Base-by-base conservation (phyloP, 176 grass and related monocot genomes). In the Eragrostis nindensis region DNA sequence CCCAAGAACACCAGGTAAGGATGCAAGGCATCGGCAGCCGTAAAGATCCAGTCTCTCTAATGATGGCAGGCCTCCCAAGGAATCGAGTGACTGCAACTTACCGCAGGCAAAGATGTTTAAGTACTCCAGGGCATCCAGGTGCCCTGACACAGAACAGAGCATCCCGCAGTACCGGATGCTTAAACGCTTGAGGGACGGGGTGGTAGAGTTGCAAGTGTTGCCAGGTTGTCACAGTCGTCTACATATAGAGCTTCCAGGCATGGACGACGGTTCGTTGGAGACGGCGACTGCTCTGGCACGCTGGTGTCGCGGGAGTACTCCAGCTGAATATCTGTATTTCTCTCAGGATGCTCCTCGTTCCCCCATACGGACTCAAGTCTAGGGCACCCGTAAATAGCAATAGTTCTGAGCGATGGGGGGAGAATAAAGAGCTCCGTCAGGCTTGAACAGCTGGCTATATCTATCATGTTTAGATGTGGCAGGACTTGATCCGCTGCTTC, bases 381-480 rank as follows among this genome's bases (percentile, higher is more conserved):
- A 13, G 0, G 13, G 2, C 69, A 82, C 0, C 0, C 0, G 0
- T 0, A 0, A 26, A 9, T 63, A 0, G 0, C 0, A 16, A 72
- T 18, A 18, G 0, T 0, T 2, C 0, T 82, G 19, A 82, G 56
- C 1, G 80, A 53, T 53, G 13, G 32, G 21, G 80, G 57, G 3
- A 82, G 59, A 42, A 49, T 0, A 32, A 74, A 74, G 45, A 82
- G 69, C 69, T 73, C 69, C 39, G 0, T 11, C 9, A 82, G 63
- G 57, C 3, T 74, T 5, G 0, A 29, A 10, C 80, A 82, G 5
- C 0, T 0, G 0, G 0, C 0, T 39, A 82, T 82, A 7, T 0
- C 0, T 52, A 82, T 16, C 0, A 0, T 0, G 36, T 9, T 53
- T 2, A 82, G 8, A 65, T 65, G 46, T 52, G 69, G 59, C 12